These are phyloP conservation scores for Didymella keratinophila DNA, from an alignment of 2,329 filamentous ascomycete species.

Conservation along the genomic window DNA sequence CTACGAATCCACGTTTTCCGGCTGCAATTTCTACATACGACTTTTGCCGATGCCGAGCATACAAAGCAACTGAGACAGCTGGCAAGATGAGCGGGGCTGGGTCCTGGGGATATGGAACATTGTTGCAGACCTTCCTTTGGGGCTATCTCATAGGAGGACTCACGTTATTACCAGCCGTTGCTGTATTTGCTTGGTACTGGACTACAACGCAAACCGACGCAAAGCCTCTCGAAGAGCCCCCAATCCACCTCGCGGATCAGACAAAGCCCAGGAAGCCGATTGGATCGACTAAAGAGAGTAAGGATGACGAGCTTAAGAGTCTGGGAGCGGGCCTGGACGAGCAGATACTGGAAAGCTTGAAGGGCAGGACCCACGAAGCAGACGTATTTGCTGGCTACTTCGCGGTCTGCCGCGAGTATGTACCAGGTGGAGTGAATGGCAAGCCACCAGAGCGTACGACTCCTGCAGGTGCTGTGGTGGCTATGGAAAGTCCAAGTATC, in stretches of 20 bases:
- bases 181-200: conserved; percentile 32
- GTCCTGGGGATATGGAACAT: conserved; percentile 36
- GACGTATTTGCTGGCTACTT: conserved; percentile 92
- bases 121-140: conserved; percentile 39
- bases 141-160: conserved; percentile 37
- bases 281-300: conserved; percentile 21
- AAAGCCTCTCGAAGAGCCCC: conserved; percentile 16
- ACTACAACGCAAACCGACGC: conserved; percentile 26
- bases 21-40: neutral
- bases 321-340: conserved; percentile 34
- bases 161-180: conserved; percentile 31
- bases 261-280: conserved; percentile 24
- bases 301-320: conserved; percentile 23
- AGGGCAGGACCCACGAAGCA: conserved; percentile 62
- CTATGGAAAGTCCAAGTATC: conserved; percentile 86
- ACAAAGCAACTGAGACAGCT: conserved; percentile 23
- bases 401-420: conserved; percentile 92
- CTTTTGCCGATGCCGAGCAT: conserved; percentile 26
- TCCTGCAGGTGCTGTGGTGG: conserved; percentile 78
- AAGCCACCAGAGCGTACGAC: conserved; percentile 89
- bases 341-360: conserved; percentile 35
- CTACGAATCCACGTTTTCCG: neutral
- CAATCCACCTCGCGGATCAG: conserved; percentile 13
- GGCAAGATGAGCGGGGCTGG: conserved; percentile 36
- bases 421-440: conserved; percentile 88